A percentile compares a stretch with the other conserved stretches of the same genome.
These are phyloP conservation scores for Verticillium klebahnii DNA, from an alignment of 2,329 filamentous ascomycete species.

Conservation along the genomic window DNA sequence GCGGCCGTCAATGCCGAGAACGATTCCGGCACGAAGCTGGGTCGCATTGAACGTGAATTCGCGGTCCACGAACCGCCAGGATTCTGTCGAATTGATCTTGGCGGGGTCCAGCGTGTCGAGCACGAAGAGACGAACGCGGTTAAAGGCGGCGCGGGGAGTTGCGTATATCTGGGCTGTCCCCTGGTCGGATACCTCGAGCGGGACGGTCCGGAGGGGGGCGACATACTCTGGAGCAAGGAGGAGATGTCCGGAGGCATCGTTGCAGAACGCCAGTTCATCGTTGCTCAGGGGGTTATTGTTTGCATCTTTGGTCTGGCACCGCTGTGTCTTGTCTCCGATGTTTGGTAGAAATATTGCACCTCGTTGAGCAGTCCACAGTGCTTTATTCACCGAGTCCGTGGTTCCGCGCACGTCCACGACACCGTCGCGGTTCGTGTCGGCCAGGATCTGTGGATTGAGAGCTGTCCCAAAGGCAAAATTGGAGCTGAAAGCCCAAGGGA, in stretches of 20 bases:
- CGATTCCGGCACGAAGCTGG: slow-evolving; percentile 22
- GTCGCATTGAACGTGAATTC: slow-evolving; percentile 21
- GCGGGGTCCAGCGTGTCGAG: background rate
- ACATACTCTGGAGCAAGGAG: slow-evolving; percentile 23
- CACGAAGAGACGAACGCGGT: slow-evolving; percentile 24
- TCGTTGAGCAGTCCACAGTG: slow-evolving; percentile 13
- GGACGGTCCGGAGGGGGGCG: slow-evolving; percentile 25
- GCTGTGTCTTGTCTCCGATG: slow-evolving; percentile 24
- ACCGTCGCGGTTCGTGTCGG: slow-evolving; percentile 33
- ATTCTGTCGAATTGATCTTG: background rate
- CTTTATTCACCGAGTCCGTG: slow-evolving; percentile 18
- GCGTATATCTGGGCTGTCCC: slow-evolving; percentile 15
- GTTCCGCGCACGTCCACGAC: slow-evolving; percentile 15
- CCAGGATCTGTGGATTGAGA: slow-evolving; percentile 15
- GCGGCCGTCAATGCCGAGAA: slow-evolving; percentile 30
- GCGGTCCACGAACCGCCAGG: slow-evolving; percentile 21
- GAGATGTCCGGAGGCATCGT: slow-evolving; percentile 29
- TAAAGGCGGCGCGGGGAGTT: background rate
- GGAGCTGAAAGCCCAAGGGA: too few species aligned
- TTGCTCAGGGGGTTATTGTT: slow-evolving; percentile 13
- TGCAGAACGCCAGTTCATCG: slow-evolving; percentile 23
- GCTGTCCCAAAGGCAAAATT: too few species aligned
- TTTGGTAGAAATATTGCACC: slow-evolving; percentile 32
- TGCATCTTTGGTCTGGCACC: slow-evolving; percentile 20
- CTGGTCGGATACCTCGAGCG: slow-evolving; percentile 14